Evolutionary conservation across 805 yeast genomes (phyloP).

Genomic region (Saccharomycopsis capsularis): DNA sequence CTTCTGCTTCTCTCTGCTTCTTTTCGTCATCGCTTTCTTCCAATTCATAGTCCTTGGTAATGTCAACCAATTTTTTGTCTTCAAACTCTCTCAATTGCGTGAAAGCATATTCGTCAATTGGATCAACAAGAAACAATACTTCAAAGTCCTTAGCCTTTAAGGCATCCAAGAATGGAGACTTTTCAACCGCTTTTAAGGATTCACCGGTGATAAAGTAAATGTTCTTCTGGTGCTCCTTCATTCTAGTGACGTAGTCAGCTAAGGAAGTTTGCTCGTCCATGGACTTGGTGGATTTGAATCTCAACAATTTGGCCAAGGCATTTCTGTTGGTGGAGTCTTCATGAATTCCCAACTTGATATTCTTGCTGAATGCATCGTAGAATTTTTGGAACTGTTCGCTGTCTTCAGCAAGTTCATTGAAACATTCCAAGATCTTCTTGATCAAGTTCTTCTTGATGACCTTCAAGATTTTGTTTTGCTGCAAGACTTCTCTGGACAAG

Average conservation of each 20-base stretch:
- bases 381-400: conserved; percentile 97
- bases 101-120: conserved; percentile 99
- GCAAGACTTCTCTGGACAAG: conserved; percentile 99
- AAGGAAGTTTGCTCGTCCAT: conserved; percentile 90
- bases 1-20: conserved; percentile 86
- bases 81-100: conserved; percentile 99
- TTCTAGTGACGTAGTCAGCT: conserved; percentile 95
- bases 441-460: conserved; percentile 98
- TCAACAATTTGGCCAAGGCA: conserved; percentile 90
- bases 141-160: conserved; percentile 98
- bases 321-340: conserved; percentile 98
- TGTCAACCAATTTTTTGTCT: conserved; percentile 97
- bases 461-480: conserved; percentile 99
- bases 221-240: conserved; percentile 99
- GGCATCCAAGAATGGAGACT: conserved; percentile 98
- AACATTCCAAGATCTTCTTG: conserved; percentile 96
- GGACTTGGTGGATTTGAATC: conserved; percentile 96
- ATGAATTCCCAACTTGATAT: conserved; percentile 97
- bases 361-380: conserved; percentile 96
- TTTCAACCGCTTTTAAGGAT: conserved; percentile 93
- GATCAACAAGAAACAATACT: conserved; percentile 96
- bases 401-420: conserved; percentile 99
- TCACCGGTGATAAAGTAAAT: conserved; percentile 99
- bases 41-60: conserved; percentile 97
- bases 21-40: conserved; percentile 99